Evolutionary conservation across 352 stramenopile species (phyloP), one percentile per base, ranked within the genome.

Genomic region (Globisporangium mamillatum): DNA sequence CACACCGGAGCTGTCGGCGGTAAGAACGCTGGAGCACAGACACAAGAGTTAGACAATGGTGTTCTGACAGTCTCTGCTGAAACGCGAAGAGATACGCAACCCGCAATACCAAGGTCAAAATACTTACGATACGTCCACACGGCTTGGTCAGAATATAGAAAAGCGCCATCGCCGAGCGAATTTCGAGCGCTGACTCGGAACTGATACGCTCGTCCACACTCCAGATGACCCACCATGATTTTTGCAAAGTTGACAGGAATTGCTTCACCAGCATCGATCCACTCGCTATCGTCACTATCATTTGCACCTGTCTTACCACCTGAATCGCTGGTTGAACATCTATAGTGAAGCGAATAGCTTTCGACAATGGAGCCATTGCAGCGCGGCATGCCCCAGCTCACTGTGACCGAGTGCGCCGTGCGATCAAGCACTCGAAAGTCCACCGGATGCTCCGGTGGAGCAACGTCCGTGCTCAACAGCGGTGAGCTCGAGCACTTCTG

Each of bases 341-440:
- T 57, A 9, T 68, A 70, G 54, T 79, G 62, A 6, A 79, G 60
- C 22, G 20, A 9, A 24, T 73, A 79, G 44, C 53, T 69, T 1
- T 64, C 10, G 6, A 79, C 70, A n/a, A 66, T 77, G 52, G 82
- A 73, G 2, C 81, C 81, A 66, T 88, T 90, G 57, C 79, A 90
- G 4, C 78, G 77, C 0, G 81, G 81, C 18, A 76, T 77, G 22
- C 72, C 67, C 81, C 81, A 90, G 9, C 66, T 41, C 1, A 90
- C 57, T 1, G 68, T 63, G 54, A 90, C 69, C 29, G 67, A 78
- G 14, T 72, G 62, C 0, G 78, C 76, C 0, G 75, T 75, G 50
- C 76, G 75, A 29, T 80, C 73, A 20, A 88, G 62, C 1, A 87
- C 63, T 38, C 22, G 56, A 10, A 86, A 65, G 4, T 71, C 50